These are phyloP conservation scores for Hirschioporus abietinus DNA, from an alignment of 768 basidiomycete species.

Conservation along the genomic window DNA sequence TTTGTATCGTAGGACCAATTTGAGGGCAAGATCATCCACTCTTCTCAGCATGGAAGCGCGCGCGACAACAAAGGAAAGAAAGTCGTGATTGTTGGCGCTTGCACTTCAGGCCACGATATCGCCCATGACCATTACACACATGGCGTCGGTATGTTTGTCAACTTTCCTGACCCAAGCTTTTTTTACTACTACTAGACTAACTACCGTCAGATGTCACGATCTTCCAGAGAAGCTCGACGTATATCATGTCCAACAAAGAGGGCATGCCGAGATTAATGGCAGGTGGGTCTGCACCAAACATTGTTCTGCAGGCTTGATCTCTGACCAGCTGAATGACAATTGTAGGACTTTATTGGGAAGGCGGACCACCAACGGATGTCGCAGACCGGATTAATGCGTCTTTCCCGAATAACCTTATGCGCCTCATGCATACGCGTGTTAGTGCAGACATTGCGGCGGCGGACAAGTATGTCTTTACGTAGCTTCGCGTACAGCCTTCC, in stretches of 20 bases:
- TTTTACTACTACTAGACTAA: not conserved
- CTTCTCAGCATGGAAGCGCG: constrained; percentile 48
- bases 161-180: too few species aligned
- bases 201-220: constrained; percentile 44
- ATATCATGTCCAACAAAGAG: constrained; percentile 36
- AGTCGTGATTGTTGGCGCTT: constrained; percentile 63
- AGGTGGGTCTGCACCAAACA: constrained; percentile 17
- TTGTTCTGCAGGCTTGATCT: not conserved
- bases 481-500: not conserved
- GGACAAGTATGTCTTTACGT: constrained; percentile 17
- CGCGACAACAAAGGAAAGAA: constrained; percentile 61
- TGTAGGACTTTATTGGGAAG: constrained; percentile 27
- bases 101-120: constrained; percentile 55
- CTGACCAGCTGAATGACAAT: not conserved
- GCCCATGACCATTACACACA: constrained; percentile 39
- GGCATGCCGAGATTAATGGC: constrained; percentile 28
- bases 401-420: constrained; percentile 25
- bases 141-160: constrained; percentile 39
- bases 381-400: constrained; percentile 30
- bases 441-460: constrained; percentile 23
- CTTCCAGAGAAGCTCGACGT: constrained; percentile 50
- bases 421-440: constrained; percentile 23
- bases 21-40: constrained; percentile 60
- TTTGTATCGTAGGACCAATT: constrained; percentile 40
- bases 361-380: constrained; percentile 27